phyloP scores from a whole-genome alignment of 2,329 filamentous ascomycete species.

The Aspergillus ruber region DNA sequence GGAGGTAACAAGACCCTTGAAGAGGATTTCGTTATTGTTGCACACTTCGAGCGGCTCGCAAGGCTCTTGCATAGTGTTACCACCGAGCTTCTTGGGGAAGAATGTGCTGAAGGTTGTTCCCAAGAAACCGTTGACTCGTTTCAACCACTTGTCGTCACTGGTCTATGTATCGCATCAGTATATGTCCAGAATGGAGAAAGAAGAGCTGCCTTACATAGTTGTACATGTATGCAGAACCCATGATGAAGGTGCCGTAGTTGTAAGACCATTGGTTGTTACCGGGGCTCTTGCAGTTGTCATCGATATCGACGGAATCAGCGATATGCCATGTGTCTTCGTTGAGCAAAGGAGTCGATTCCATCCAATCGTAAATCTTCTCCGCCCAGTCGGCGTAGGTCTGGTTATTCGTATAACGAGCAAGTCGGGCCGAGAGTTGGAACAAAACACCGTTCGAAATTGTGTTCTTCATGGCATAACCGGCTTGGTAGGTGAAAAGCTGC shows the following conservation, averaged over 20 bases:
- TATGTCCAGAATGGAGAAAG: neutral
- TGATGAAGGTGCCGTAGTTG: conserved; percentile 55
- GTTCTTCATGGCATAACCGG: conserved; percentile 79
- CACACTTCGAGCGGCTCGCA: conserved; percentile 59
- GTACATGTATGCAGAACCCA: conserved; percentile 62
- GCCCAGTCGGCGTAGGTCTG: conserved; percentile 59
- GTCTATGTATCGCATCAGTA: conserved; percentile 25
- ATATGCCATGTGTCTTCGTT: conserved; percentile 54
- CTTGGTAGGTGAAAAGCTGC: conserved; percentile 75
- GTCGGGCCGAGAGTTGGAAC: conserved; percentile 71
- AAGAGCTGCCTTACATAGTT: conserved; percentile 45
- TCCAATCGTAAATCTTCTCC: conserved; percentile 58
- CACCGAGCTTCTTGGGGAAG: conserved; percentile 41
- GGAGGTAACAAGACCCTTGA: conserved; percentile 64
- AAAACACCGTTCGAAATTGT: conserved; percentile 74
- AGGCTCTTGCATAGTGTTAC: conserved; percentile 58
- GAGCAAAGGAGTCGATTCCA: conserved; percentile 50
- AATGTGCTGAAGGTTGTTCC: conserved; percentile 43
- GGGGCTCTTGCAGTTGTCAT: conserved; percentile 54
- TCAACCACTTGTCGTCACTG: conserved; percentile 50
- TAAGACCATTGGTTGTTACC: conserved; percentile 62
- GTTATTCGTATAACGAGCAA: conserved; percentile 60
- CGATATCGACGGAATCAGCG: conserved; percentile 57
- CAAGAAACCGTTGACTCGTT: conserved; percentile 51
- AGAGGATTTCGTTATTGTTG: conserved; percentile 64